Conservation (phyloP, 352 stramenopile genomes). For the Globisporangium echinulatum region DNA sequence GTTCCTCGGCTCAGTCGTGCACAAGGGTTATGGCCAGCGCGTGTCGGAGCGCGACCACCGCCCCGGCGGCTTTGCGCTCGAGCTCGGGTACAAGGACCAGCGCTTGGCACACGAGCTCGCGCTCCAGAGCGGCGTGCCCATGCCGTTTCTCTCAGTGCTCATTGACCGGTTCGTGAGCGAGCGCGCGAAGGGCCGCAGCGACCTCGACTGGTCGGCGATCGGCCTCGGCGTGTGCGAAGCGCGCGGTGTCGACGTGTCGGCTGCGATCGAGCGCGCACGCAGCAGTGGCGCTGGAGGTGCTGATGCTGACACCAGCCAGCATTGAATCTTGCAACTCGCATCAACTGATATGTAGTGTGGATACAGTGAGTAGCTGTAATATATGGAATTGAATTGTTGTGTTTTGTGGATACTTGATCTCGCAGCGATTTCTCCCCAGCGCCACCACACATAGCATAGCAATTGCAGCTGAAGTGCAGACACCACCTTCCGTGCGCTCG, state of each 20-base stretch:
- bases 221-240: constrained; percentile 52
- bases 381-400: too few species aligned
- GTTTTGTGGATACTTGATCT: too few species aligned
- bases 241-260: constrained; percentile 47
- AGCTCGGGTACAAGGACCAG: constrained; percentile 74
- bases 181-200: constrained; percentile 43
- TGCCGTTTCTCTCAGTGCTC: constrained; percentile 74
- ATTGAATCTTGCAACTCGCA: too few species aligned
- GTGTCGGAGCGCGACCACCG: constrained; percentile 71
- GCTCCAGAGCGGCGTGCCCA: constrained; percentile 41
- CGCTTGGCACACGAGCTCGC: constrained; percentile 53
- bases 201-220: constrained; percentile 77
- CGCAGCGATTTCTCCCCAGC: too few species aligned
- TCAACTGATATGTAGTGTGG: too few species aligned
- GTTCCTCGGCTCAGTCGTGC: constrained; percentile 77
- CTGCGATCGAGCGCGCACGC: constrained; percentile 25
- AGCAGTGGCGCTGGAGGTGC: not conserved
- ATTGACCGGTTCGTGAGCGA: constrained; percentile 64
- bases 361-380: too few species aligned
- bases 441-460: not conserved
- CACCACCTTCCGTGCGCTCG: too few species aligned
- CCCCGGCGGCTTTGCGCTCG: constrained; percentile 63
- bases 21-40: constrained; percentile 76
- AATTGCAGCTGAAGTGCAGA: not conserved
- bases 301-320: not conserved